phyloP scores from a whole-genome alignment of 495 filamentous ascomycete species.

The Trichoderma parareesei region DNA sequence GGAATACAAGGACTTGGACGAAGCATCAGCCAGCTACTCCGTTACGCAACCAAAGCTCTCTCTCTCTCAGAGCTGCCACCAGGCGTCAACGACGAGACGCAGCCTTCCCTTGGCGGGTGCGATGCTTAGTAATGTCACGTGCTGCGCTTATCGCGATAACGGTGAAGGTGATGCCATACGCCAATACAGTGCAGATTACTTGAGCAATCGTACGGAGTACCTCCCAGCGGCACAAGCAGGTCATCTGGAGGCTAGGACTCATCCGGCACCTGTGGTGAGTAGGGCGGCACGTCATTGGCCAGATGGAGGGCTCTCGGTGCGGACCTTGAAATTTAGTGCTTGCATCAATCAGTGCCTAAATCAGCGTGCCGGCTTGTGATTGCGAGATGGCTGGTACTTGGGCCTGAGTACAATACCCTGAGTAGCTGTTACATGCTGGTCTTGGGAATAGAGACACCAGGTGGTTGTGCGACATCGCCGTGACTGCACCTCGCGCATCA shows the following conservation, averaged over 20 bases:
- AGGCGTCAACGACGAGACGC: slow-evolving; percentile 6
- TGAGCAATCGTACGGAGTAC: too few species aligned
- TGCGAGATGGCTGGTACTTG: too few species aligned
- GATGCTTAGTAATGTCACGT: slow-evolving; percentile 1
- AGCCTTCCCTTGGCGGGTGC: not conserved
- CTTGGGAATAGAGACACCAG: too few species aligned
- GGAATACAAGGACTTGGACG: not conserved
- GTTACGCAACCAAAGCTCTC: slow-evolving; percentile 10
- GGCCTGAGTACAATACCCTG: too few species aligned
- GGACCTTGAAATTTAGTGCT: slow-evolving; percentile 6
- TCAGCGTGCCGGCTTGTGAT: not conserved
- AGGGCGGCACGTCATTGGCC: not conserved
- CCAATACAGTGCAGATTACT: not conserved
- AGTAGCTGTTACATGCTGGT: too few species aligned
- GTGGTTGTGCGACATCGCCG: too few species aligned
- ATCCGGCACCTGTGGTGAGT: too few species aligned
- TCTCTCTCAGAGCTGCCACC: not conserved
- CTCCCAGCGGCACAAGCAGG: too few species aligned
- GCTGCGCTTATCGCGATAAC: not conserved
- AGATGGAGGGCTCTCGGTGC: not conserved
- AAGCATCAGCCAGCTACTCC: slow-evolving; percentile 1
- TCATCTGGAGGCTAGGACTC: too few species aligned
- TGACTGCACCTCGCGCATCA: too few species aligned
- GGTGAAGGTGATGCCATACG: not conserved
- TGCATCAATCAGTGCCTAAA: slow-evolving; percentile 6